These are phyloP conservation scores for Neurospora tetraspora DNA, from an alignment of 495 filamentous ascomycete species.

Conservation along the genomic window DNA sequence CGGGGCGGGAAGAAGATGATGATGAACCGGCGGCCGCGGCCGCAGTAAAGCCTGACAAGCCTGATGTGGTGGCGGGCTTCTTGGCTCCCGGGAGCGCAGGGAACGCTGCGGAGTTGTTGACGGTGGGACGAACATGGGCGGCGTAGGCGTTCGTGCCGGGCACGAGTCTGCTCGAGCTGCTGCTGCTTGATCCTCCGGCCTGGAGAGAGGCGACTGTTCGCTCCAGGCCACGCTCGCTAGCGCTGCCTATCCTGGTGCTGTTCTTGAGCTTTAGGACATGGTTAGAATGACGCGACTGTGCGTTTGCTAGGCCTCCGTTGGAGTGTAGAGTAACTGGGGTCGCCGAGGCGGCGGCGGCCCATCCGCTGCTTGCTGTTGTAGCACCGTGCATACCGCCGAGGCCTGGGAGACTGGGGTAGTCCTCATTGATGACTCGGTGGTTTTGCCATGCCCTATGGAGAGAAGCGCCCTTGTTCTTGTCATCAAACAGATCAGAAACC, in stretches of 20 bases:
- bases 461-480: conserved; percentile 56
- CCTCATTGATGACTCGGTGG: conserved; percentile 91
- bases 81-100: conserved; percentile 31
- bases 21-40: conserved; percentile 1
- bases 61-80: conserved; percentile 33
- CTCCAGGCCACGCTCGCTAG: not conserved
- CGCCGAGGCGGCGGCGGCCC: conserved; percentile 40
- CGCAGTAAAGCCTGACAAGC: conserved; percentile 24
- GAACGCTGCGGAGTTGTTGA: conserved; percentile 22
- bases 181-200: conserved; percentile 35
- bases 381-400: conserved; percentile 48
- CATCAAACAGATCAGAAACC: conserved; percentile 87
- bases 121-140: conserved; percentile 29
- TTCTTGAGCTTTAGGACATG: conserved; percentile 40
- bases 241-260: conserved; percentile 30
- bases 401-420: conserved; percentile 83
- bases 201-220: conserved; percentile 33
- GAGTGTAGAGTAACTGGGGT: conserved; percentile 18
- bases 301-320: conserved; percentile 22
- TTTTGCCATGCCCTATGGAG: conserved; percentile 83
- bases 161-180: conserved; percentile 31
- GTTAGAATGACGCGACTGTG: conserved; percentile 25
- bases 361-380: conserved; percentile 37
- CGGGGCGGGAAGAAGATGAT: not conserved
- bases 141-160: conserved; percentile 29